These are phyloP conservation scores for Paratrypanosoma confusum DNA, from an alignment of 208 protist genomes.

Conservation along the genomic window DNA sequence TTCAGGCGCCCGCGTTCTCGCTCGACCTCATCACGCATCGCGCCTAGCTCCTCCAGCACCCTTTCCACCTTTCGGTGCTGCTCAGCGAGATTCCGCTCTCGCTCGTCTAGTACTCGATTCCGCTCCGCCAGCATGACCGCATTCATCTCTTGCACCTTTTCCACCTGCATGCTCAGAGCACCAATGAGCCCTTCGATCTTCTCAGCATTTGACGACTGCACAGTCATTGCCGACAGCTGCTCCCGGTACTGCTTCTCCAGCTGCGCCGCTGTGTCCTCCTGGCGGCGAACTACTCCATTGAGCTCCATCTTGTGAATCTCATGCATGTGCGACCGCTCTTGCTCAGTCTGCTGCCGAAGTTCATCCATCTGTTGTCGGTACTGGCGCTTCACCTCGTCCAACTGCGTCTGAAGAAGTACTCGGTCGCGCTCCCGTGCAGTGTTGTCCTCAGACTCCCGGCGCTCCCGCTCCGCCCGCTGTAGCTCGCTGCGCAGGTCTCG, in stretches of 20 bases:
- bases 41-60: constrained; percentile 48
- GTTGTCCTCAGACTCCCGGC: constrained; percentile 34
- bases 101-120: constrained; percentile 27
- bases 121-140: constrained; percentile 56
- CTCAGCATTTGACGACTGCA: constrained; percentile 44
- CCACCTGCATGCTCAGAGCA: constrained; percentile 50
- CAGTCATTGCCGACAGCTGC: constrained; percentile 35
- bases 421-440: constrained; percentile 50
- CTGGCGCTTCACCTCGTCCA: constrained; percentile 53
- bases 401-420: constrained; percentile 35
- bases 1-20: constrained; percentile 56
- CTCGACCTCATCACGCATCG: constrained; percentile 41
- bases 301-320: constrained; percentile 43
- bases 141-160: constrained; percentile 51
- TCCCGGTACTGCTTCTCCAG: constrained; percentile 40
- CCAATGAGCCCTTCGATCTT: constrained; percentile 53
- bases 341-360: constrained; percentile 46
- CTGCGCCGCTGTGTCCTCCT: too few relatives aligned
- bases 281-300: too few relatives aligned
- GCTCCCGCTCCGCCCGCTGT: constrained; percentile 59
- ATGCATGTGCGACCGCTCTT: constrained; percentile 44
- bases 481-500: constrained; percentile 52
- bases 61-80: constrained; percentile 37
- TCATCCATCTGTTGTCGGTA: constrained; percentile 68
- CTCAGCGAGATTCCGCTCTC: constrained; percentile 46